A percentile compares a stretch with the other conserved stretches of the same genome.
Evolutionary conservation across 495 filamentous ascomycete species (phyloP).

Genomic region (Lasiosphaeris hirsuta): DNA sequence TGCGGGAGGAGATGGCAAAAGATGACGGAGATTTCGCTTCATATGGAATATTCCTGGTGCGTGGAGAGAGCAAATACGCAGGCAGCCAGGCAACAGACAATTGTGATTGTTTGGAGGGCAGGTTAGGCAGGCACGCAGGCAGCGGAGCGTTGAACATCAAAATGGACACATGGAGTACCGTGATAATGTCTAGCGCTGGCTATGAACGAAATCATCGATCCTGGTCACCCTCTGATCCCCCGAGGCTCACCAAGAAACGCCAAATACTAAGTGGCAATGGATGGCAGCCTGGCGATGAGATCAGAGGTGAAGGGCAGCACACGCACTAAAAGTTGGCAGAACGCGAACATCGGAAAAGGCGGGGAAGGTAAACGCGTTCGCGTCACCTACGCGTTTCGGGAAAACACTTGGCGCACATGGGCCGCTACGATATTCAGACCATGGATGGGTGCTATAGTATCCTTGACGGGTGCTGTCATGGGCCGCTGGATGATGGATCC

Average conservation of each 20-base stretch:
- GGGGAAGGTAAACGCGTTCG: constrained; percentile 16
- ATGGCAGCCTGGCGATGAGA: constrained; percentile 8
- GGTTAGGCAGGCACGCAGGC: too few species aligned
- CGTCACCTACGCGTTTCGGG: constrained; percentile 19
- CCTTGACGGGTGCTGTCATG: constrained; percentile 4
- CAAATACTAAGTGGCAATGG: constrained; percentile 5
- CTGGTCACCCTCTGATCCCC: not conserved
- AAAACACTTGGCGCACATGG: constrained; percentile 13
- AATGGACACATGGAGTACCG: too few species aligned
- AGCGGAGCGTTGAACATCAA: too few species aligned
- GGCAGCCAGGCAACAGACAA: constrained; percentile 2
- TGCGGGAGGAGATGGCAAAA: constrained; percentile 2
- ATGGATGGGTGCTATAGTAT: constrained; percentile 3
- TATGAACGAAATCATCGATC: too few species aligned
- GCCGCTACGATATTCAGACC: constrained; percentile 5
- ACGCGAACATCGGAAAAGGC: constrained; percentile 10
- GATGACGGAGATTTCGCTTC: constrained; percentile 5
- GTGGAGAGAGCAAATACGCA: not conserved
- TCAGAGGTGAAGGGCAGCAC: not conserved
- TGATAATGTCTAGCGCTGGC: too few species aligned
- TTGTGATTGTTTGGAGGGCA: too few species aligned
- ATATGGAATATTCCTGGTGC: constrained; percentile 5
- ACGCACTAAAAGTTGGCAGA: constrained; percentile 7
- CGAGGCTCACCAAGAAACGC: not conserved
- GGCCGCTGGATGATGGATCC: constrained; percentile 2